phyloP scores from a whole-genome alignment of 768 basidiomycete species.

The Pisolithus microcarpus region DNA sequence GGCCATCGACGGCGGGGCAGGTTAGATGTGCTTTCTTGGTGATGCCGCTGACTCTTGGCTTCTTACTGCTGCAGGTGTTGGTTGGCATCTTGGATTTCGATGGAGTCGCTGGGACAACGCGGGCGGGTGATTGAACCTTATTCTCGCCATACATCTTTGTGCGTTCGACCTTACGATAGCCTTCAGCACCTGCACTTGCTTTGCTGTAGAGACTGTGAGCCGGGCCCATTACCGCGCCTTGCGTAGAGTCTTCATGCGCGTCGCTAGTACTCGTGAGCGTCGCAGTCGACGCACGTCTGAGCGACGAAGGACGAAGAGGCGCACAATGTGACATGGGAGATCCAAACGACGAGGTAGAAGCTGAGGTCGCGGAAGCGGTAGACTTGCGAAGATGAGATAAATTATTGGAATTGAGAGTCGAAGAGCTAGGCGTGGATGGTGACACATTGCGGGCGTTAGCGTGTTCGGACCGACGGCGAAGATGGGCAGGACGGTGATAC shows the following conservation, averaged over 20 bases:
- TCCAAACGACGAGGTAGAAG: constrained; percentile 27
- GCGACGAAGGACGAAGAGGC: constrained; percentile 37
- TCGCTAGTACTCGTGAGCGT: constrained; percentile 15
- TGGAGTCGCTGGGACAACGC: not conserved
- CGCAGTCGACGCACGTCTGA: constrained; percentile 31
- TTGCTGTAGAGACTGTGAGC: not conserved
- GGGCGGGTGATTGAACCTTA: not conserved
- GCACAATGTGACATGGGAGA: constrained; percentile 33
- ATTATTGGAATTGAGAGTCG: constrained; percentile 48
- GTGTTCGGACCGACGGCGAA: constrained; percentile 17
- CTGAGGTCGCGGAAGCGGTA: constrained; percentile 20
- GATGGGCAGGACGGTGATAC: constrained; percentile 38
- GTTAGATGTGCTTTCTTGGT: constrained; percentile 1
- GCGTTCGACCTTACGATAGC: not conserved
- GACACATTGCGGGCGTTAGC: constrained; percentile 13
- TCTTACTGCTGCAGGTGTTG: not conserved
- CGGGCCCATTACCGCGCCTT: not conserved
- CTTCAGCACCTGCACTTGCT: not conserved
- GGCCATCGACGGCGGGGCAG: constrained; percentile 4
- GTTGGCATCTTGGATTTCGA: not conserved
- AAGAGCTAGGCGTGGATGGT: constrained; percentile 57
- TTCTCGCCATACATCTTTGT: not conserved
- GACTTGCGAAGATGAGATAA: constrained; percentile 23
- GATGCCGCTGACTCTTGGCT: not conserved
- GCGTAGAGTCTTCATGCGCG: not conserved